Conservation (phyloP, 352 stramenopile genomes). For the Phytophthora palmivora region DNA sequence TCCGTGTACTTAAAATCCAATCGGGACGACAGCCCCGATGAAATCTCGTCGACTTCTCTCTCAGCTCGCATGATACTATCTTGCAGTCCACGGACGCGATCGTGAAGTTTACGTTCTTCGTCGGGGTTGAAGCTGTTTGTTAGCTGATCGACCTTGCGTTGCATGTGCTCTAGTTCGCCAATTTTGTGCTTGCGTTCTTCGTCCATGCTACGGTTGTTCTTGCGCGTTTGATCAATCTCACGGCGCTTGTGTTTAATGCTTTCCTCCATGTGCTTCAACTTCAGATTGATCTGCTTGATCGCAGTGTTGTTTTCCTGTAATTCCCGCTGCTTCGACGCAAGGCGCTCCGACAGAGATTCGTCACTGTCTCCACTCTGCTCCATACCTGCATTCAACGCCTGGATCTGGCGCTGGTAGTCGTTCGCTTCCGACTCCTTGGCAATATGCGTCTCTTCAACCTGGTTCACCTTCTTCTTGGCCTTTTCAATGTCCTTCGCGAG, state of each 20-base stretch:
- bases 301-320: constrained; percentile 81
- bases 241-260: constrained; percentile 79
- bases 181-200: constrained; percentile 72
- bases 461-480: constrained; percentile 66
- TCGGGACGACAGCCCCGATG: constrained; percentile 93
- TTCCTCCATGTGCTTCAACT: constrained; percentile 93
- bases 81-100: constrained; percentile 67
- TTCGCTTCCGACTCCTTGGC: constrained; percentile 72
- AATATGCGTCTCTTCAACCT: constrained; percentile 52
- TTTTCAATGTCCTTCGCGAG: constrained; percentile 88
- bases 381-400: constrained; percentile 88
- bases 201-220: constrained; percentile 79
- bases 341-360: constrained; percentile 77
- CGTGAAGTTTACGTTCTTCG: constrained; percentile 71
- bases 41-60: constrained; percentile 93
- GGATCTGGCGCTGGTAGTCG: constrained; percentile 85
- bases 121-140: constrained; percentile 79
- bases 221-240: constrained; percentile 74
- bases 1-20: constrained; percentile 98
- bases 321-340: constrained; percentile 82
- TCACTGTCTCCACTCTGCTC: constrained; percentile 77
- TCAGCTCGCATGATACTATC: constrained; percentile 71
- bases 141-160: constrained; percentile 57
- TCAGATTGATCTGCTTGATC: constrained; percentile 93
- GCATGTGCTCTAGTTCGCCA: constrained; percentile 71